Evolutionary conservation across 345 rosid genomes (phyloP).

Genomic region (Orychophragmus violaceus): DNA sequence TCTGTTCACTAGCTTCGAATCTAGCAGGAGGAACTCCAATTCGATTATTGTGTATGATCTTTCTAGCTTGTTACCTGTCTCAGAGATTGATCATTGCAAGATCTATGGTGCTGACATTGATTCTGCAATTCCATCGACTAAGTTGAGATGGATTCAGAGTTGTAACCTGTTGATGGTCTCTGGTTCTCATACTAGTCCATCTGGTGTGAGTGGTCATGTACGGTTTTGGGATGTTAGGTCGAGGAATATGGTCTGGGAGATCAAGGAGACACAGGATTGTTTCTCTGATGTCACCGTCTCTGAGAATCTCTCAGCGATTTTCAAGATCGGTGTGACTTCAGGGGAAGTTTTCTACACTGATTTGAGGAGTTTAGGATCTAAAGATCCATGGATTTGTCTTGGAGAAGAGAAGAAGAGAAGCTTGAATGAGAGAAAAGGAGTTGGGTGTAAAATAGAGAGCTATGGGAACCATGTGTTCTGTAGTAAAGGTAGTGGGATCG

Average conservation of each 20-base stretch:
- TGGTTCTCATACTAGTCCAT: conserved; percentile 84
- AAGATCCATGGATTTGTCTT: conserved; percentile 55
- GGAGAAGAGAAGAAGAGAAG: conserved; percentile 55
- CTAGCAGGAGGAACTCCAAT: conserved; percentile 80
- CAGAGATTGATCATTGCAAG: conserved; percentile 66
- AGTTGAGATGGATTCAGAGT: conserved; percentile 66
- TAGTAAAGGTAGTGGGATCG: conserved; percentile 57
- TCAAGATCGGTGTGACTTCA: conserved; percentile 69
- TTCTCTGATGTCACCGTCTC: conserved; percentile 78
- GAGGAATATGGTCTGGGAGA: conserved; percentile 62
- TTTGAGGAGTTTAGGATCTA: conserved; percentile 54
- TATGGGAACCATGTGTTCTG: conserved; percentile 79
- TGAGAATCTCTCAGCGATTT: conserved; percentile 53
- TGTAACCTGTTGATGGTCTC: conserved; percentile 65
- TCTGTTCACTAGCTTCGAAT: conserved; percentile 87
- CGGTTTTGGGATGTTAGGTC: conserved; percentile 82
- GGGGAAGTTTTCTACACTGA: conserved; percentile 65
- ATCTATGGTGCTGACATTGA: conserved; percentile 71
- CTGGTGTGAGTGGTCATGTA: conserved; percentile 65
- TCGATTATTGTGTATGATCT: conserved; percentile 76
- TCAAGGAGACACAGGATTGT: conserved; percentile 74
- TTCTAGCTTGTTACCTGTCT: conserved; percentile 47
- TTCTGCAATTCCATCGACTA: conserved; percentile 77
- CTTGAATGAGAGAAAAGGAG: conserved; percentile 65
- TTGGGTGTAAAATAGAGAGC: conserved; percentile 68